phyloP scores from a whole-genome alignment of 192 early-diverging fungal species.

The Linderina pennispora region DNA sequence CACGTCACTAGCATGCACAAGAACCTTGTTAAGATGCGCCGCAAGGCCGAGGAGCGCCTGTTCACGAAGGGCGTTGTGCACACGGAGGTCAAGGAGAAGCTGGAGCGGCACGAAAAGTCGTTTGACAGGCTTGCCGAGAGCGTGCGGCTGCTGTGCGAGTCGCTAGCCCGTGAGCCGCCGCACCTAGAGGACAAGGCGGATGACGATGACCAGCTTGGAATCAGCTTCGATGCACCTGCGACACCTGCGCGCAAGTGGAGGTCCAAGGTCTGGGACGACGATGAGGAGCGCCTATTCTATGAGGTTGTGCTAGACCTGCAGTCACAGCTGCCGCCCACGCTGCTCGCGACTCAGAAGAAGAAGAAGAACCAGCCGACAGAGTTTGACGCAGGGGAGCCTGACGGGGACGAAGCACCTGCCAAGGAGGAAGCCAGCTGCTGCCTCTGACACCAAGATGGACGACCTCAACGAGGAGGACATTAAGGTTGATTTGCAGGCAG shows the following conservation, averaged over 20 bases:
- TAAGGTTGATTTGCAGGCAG: slow-evolving; percentile 3
- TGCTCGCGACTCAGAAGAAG: slow-evolving; percentile 52
- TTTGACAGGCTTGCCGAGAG: slow-evolving; percentile 27
- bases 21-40: slow-evolving; percentile 65
- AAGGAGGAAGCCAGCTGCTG: neutral
- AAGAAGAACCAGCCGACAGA: neutral
- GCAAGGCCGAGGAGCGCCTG: slow-evolving; percentile 70
- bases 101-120: slow-evolving; percentile 16
- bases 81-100: slow-evolving; percentile 26
- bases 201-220: slow-evolving; percentile 25
- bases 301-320: slow-evolving; percentile 77
- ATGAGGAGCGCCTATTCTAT: slow-evolving; percentile 87
- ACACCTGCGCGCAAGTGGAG: slow-evolving; percentile 4
- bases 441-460: slow-evolving; percentile 6
- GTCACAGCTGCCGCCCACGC: slow-evolving; percentile 73
- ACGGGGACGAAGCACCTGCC: neutral
- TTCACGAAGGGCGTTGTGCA: slow-evolving; percentile 64
- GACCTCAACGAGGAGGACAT: slow-evolving; percentile 22
- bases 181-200: slow-evolving; percentile 69
- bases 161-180: slow-evolving; percentile 68
- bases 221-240: slow-evolving; percentile 32
- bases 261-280: slow-evolving; percentile 76
- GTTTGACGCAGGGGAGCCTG: neutral
- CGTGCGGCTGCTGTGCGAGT: slow-evolving; percentile 57
- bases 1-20: slow-evolving; percentile 39